phyloP scores from a whole-genome alignment of 495 filamentous ascomycete species.

The Penicillium herquei region DNA sequence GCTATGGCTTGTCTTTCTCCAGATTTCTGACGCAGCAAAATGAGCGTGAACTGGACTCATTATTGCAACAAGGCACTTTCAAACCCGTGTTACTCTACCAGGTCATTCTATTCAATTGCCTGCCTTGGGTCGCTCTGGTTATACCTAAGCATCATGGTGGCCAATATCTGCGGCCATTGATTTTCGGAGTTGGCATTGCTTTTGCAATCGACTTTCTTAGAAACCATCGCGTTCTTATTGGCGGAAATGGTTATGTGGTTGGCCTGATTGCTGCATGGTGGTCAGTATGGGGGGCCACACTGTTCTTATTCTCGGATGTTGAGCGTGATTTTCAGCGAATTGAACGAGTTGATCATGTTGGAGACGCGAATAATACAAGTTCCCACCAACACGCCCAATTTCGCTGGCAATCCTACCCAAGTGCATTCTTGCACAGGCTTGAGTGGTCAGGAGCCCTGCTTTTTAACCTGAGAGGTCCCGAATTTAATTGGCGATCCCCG shows the following conservation, averaged over 20 bases:
- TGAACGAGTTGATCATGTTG: slow-evolving; percentile 40
- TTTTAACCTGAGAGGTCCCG: slow-evolving; percentile 68
- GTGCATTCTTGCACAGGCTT: slow-evolving; percentile 58
- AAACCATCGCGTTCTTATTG: slow-evolving; percentile 50
- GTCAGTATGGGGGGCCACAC: slow-evolving; percentile 59
- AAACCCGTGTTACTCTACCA: slow-evolving; percentile 43
- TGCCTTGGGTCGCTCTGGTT: slow-evolving; percentile 35
- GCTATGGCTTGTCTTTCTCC: no score
- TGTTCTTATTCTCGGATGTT: slow-evolving; percentile 63
- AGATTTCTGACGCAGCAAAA: no score
- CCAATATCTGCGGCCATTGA: slow-evolving; percentile 45
- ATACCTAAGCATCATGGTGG: slow-evolving; percentile 26
- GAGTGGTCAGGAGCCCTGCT: slow-evolving; percentile 72
- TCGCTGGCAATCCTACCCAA: slow-evolving; percentile 74
- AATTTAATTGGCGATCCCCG: slow-evolving; percentile 73
- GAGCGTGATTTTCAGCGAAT: slow-evolving; percentile 69
- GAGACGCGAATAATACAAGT: no score
- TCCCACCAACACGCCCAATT: slow-evolving; percentile 4
- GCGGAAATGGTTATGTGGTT: slow-evolving; percentile 63
- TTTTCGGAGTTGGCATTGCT: slow-evolving; percentile 52
- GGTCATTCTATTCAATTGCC: slow-evolving; percentile 24
- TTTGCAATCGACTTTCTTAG: slow-evolving; percentile 40
- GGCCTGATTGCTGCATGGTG: slow-evolving; percentile 67
- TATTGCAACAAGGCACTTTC: slow-evolving; percentile 29
- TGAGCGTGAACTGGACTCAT: slow-evolving; percentile 19